Conservation (phyloP, 2,329 filamentous ascomycete genomes). For the Xylariales sp. region DNA sequence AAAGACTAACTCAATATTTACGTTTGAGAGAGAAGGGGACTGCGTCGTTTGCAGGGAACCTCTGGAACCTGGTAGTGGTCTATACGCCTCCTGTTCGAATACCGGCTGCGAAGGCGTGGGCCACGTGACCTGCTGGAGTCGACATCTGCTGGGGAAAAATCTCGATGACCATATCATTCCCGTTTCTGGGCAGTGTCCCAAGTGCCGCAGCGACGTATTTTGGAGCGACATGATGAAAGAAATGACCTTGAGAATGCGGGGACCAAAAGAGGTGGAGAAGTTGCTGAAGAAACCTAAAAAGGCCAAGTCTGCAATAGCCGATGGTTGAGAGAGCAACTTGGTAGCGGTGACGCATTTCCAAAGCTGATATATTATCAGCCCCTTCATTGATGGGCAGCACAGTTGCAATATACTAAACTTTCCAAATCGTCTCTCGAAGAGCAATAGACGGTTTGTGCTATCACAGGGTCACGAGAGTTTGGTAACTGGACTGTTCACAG, state of each 20-base stretch:
- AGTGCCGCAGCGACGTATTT: conserved; percentile 55
- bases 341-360: no score
- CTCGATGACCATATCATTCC: conserved; percentile 54
- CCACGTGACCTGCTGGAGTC: conserved; percentile 57
- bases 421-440: no score
- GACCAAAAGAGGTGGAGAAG: conserved; percentile 63
- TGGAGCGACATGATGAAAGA: conserved; percentile 85
- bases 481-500: no score
- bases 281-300: conserved; percentile 53
- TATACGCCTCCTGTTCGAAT: conserved; percentile 55
- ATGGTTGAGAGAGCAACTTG: no score
- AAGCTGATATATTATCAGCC: no score
- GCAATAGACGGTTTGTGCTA: no score
- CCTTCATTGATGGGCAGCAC: no score
- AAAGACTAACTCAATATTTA: conserved; percentile 50
- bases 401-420: no score
- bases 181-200: conserved; percentile 63
- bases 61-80: conserved; percentile 41
- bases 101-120: conserved; percentile 51
- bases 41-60: conserved; percentile 49
- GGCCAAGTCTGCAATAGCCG: conserved; percentile 19
- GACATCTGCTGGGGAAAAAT: conserved; percentile 39
- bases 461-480: no score
- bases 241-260: conserved; percentile 68
- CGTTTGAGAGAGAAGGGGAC: conserved; percentile 50